phyloP scores from a whole-genome alignment of 73 alveolate species.

The Tetrahymena thermophila region DNA sequence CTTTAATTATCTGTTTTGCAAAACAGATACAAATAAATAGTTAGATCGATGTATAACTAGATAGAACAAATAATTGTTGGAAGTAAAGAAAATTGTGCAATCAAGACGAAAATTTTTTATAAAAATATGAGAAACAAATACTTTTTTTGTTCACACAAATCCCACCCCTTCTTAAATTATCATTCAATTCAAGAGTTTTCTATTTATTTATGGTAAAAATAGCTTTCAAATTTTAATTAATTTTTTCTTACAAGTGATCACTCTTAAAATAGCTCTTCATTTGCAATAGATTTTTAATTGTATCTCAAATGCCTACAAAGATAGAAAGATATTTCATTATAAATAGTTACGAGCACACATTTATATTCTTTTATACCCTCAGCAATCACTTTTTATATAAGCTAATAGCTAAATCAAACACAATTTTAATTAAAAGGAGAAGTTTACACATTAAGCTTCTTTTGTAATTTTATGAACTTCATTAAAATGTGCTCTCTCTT shows the following conservation, averaged over 20 bases:
- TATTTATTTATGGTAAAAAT: not conserved
- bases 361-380: not conserved
- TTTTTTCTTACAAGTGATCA: not conserved
- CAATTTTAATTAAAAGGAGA: not conserved
- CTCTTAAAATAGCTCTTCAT: not conserved
- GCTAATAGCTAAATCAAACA: not conserved
- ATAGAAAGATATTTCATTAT: too few relatives aligned
- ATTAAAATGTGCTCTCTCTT: too few relatives aligned
- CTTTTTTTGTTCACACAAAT: not conserved
- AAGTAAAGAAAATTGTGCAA: not conserved
- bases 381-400: too few relatives aligned
- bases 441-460: not conserved
- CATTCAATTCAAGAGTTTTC: not conserved
- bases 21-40: not conserved
- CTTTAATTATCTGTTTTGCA: not conserved
- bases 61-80: not conserved
- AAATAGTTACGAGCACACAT: not conserved
- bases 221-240: not conserved
- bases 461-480: not conserved
- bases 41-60: not conserved
- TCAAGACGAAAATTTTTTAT: not conserved
- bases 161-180: not conserved
- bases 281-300: not conserved
- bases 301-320: too few relatives aligned
- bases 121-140: not conserved